Conservation (phyloP, 1,139 yeast species). For the Pneumocystis canis region DNA sequence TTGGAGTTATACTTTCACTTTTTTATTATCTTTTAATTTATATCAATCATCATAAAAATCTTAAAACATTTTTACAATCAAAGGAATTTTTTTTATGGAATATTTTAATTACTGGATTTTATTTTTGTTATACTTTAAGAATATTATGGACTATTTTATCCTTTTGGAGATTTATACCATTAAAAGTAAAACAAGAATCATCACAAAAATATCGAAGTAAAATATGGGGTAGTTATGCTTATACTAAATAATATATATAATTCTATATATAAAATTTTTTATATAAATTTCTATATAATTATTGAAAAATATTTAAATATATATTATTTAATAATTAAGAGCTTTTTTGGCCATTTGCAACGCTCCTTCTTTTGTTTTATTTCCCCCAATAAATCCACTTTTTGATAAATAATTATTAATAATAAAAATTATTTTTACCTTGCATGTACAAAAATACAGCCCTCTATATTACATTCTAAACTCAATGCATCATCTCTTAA, state of each 20-base stretch:
- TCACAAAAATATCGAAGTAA: not conserved
- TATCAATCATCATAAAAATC: not conserved
- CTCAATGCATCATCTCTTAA: constrained; percentile 72
- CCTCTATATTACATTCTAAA: constrained; percentile 58
- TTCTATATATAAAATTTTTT: not conserved
- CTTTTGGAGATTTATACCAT: not conserved
- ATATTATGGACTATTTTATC: not conserved
- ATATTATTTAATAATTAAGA: constrained; percentile 19
- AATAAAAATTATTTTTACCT: not conserved
- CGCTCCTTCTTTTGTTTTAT: constrained; percentile 65
- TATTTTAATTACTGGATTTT: not conserved
- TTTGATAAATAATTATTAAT: not conserved
- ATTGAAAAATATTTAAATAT: not conserved
- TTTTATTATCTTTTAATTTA: not conserved
- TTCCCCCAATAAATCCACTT: constrained; percentile 95
- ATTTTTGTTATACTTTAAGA: not conserved
- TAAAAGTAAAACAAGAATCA: not conserved
- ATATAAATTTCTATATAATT: not conserved
- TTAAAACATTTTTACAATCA: not conserved
- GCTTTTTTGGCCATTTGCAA: constrained; percentile 56
- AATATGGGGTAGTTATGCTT: not conserved
- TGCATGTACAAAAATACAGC: constrained; percentile 85
- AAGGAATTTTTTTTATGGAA: not conserved
- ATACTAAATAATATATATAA: not conserved
- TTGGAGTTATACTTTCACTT: not conserved